phyloP scores from a whole-genome alignment of 371 early-diverging fungal species.

The Mucor indicus region DNA sequence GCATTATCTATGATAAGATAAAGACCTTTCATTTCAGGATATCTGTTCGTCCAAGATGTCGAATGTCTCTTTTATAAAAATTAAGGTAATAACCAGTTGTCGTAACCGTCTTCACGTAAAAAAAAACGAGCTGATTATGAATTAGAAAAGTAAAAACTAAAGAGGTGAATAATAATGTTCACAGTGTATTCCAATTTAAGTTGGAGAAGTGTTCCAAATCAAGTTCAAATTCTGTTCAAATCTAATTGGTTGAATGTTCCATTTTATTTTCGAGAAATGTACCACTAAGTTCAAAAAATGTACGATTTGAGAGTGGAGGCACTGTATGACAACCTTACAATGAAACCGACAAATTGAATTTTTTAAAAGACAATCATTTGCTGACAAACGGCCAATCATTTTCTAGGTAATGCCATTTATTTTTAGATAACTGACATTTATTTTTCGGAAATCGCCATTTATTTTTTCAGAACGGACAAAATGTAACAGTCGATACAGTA shows the following conservation, averaged over 20 bases:
- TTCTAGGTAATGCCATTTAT: slow-evolving; percentile 1
- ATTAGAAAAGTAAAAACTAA: slow-evolving; percentile 1
- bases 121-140: slow-evolving; percentile 7
- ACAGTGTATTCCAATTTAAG: not conserved
- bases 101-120: slow-evolving; percentile 13
- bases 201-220: not conserved
- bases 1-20: slow-evolving; percentile 12
- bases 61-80: slow-evolving; percentile 7
- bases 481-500: slow-evolving; percentile 2
- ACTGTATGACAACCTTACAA: not conserved
- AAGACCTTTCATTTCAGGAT: slow-evolving; percentile 9
- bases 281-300: slow-evolving; percentile 3
- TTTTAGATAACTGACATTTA: slow-evolving; percentile 4
- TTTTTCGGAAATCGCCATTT: slow-evolving; percentile 7
- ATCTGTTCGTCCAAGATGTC: slow-evolving; percentile 12
- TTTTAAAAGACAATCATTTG: slow-evolving; percentile 1
- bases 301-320: too few species aligned
- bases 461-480: slow-evolving; percentile 8
- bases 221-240: slow-evolving; percentile 1
- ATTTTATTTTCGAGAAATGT: slow-evolving; percentile 7
- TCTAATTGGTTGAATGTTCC: slow-evolving; percentile 6
- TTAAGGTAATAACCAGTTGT: slow-evolving; percentile 10
- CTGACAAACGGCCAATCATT: not conserved
- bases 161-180: not conserved
- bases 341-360: not conserved